Base-by-base conservation (phyloP, 2,329 filamentous ascomycete species). In the Fusarium praegraminearum region DNA sequence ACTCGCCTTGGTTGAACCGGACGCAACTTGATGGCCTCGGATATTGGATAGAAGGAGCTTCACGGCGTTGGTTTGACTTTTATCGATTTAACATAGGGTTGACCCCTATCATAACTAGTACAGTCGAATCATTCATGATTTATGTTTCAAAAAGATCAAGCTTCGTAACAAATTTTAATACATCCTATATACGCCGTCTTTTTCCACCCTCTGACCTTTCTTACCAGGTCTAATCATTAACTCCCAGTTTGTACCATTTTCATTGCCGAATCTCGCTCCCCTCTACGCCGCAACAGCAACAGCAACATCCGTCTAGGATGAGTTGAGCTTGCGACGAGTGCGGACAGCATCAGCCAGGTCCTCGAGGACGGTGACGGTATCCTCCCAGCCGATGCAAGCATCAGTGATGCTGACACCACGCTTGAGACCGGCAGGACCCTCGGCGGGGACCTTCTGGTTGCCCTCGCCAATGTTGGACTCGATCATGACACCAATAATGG, bases 401-500 rank as follows among this genome's bases (percentile, higher is more conserved):
- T 98, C 94, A 1, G 94, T 98, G 82, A 98, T 98, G 80, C 91
- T 95, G 76, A 98, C 92, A 73, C 94, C 94, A 82, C 93, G 93
- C 85, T 94, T 93, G 53, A 98, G 86, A 10, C 82, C 92, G 1
- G 89, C 80, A 10, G 92, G 91, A 11, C 94, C 95, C 80, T 97
- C 93, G 1, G 90, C 80, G 1, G 94, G 93, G 1, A 97, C 93
- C 84, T 97, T 97, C 78, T 94, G 91, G 85, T 90, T 93, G 71
- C 89, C 87, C 83, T 97, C 96, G 80, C 95, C 90, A 85, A 98
- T 95, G 83, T 98, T 95, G 77, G 93, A 97, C 85, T 99, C 95
- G 75, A 99, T 97, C 95, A 99, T 99, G 78, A 98, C 93, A 79
- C 94, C 96, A 71, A 98, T 88, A 75, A 99, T 97, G 70, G 89